Base-by-base conservation (phyloP, 108 stramenopile genomes). In the Skeletonema marinoi region DNA sequence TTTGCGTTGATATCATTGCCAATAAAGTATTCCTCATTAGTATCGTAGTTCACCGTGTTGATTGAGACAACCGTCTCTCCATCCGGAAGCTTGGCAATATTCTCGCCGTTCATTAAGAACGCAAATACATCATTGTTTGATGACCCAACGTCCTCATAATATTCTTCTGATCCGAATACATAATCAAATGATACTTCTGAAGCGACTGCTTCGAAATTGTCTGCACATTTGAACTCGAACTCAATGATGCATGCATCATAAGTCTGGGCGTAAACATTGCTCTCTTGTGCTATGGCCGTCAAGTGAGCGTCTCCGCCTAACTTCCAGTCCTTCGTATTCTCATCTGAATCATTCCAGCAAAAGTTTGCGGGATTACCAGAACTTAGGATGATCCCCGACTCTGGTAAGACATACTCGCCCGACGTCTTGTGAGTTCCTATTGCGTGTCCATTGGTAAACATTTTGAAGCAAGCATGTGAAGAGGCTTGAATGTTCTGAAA, bases 101-200 rank as follows among this genome's bases (percentile, higher is more conserved):
- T 81, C 44, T 71, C 42, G 2, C 59, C 75, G 58, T 81, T 81
- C 51, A 81, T 29, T 19, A 76, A 76, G 61, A 81, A 81, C 3
- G 74, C 80, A 58, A 81, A 81, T 32, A 41, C 80, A 67, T 81
- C 80, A 36, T 77, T 77, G 62, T 66, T 75, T 17, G 51, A 17
- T 6, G 68, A 66, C 32, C 60, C 70, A 19, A 19, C 48, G 17
- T 50, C n/a, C 42, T 71, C 65, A 41, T 17, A 71, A 58, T 81
- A 81, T 60, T 81, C 80, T 29, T 81, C 80, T 13, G 80, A 81
- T 35, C 69, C 80, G 54, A 81, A 81, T 3, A 81, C 69, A 51
- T 81, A 81, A 21, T 77, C 66, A 65, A 81, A 79, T 3, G 60
- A 67, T 4, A 79, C 71, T 19, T 39, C 21, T 5, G 71, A 70